phyloP scores from a whole-genome alignment of 148 eudicot genomes.

The Polygonum aviculare region DNA sequence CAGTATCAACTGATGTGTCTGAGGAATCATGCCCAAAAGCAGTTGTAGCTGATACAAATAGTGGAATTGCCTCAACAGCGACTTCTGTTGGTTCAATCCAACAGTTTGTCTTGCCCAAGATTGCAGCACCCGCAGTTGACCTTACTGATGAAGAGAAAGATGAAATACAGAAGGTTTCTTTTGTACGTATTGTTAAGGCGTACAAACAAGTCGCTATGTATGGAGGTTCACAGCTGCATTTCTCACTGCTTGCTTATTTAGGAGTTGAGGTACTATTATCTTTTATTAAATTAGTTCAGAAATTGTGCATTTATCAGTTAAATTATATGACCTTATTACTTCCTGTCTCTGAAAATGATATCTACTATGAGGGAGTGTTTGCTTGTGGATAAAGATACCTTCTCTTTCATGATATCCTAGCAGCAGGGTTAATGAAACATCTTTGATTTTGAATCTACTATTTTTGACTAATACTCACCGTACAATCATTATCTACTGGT shows the following conservation, averaged over 20 bases:
- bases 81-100: conserved; percentile 47
- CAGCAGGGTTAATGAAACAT: background rate
- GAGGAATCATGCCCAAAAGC: conserved; percentile 88
- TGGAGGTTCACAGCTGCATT: conserved; percentile 78
- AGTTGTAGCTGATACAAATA: conserved; percentile 40
- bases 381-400: conserved; percentile 4
- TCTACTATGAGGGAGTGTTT: background rate
- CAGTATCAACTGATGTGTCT: conserved; percentile 77
- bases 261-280: conserved; percentile 69
- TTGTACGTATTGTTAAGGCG: conserved; percentile 73
- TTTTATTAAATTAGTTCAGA: background rate
- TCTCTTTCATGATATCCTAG: background rate
- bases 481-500: background rate
- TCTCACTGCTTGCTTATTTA: conserved; percentile 68
- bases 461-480: background rate
- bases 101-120: conserved; percentile 68
- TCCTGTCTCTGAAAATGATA: background rate
- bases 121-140: conserved; percentile 71
- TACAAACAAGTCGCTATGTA: conserved; percentile 80
- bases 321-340: background rate
- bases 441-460: background rate
- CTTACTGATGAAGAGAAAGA: conserved; percentile 77
- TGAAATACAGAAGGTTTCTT: conserved; percentile 57
- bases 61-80: conserved; percentile 51
- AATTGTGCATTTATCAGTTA: background rate